These are phyloP conservation scores for Cystobasidium tubakii DNA, from an alignment of 768 basidiomycete species.

Conservation along the genomic window DNA sequence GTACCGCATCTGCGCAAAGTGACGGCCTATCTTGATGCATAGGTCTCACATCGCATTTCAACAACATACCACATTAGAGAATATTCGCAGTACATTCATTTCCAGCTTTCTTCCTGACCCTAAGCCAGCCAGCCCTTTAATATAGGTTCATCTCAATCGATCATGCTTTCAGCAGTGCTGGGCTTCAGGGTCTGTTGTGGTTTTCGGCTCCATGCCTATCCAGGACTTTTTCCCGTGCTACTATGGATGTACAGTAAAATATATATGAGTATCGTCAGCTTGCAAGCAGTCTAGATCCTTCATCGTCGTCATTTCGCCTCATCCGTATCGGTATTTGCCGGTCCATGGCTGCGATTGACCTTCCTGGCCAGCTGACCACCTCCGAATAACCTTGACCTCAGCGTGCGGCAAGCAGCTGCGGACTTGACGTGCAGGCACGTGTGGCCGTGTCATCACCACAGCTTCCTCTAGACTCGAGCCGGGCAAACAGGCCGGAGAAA, in stretches of 20 bases:
- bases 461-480: too few relatives aligned
- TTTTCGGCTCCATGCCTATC: too few relatives aligned
- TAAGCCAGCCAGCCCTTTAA: not conserved
- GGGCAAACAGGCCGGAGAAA: too few relatives aligned
- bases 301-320: too few relatives aligned
- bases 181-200: not conserved
- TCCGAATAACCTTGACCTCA: too few relatives aligned
- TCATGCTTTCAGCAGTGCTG: not conserved
- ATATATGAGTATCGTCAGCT: not conserved
- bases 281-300: not conserved
- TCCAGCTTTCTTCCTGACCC: not conserved
- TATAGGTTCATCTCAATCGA: not conserved
- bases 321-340: too few relatives aligned
- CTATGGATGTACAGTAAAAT: not conserved
- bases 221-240: too few relatives aligned
- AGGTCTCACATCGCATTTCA: not conserved
- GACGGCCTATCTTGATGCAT: constrained; percentile 11
- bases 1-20: constrained; percentile 39
- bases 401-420: too few relatives aligned
- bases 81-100: not conserved
- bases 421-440: too few relatives aligned
- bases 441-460: too few relatives aligned
- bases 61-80: not conserved
- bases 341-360: too few relatives aligned
- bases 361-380: too few relatives aligned